Evolutionary conservation across 2,329 filamentous ascomycete species (phyloP).

Genomic region (Decorospora gaudefroyi): DNA sequence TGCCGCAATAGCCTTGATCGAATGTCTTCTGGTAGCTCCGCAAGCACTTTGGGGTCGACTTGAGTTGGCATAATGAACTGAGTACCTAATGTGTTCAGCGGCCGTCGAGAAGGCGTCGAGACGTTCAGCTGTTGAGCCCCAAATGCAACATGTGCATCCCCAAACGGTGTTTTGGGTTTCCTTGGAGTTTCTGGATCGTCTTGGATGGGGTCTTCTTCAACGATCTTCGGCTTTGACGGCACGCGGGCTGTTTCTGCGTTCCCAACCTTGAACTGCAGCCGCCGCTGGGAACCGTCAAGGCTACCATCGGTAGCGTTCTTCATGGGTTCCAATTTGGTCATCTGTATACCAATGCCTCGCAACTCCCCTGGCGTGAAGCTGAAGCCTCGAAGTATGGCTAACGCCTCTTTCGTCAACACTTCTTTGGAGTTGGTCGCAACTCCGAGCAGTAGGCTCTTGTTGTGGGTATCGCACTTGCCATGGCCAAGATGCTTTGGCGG

Average conservation of each 20-base stretch:
- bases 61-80: slow-evolving; percentile 91
- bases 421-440: slow-evolving; percentile 78
- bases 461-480: slow-evolving; percentile 92
- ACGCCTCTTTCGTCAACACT: slow-evolving; percentile 75
- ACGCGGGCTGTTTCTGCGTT: slow-evolving; percentile 41
- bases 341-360: slow-evolving; percentile 88
- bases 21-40: slow-evolving; percentile 83
- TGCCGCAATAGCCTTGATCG: slow-evolving; percentile 67
- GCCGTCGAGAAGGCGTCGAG: slow-evolving; percentile 62
- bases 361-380: slow-evolving; percentile 88
- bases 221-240: slow-evolving; percentile 21
- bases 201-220: slow-evolving; percentile 51
- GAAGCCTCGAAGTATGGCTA: slow-evolving; percentile 81
- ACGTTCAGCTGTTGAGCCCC: slow-evolving; percentile 45
- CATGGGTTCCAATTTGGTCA: slow-evolving; percentile 86
- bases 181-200: slow-evolving; percentile 52
- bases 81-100: slow-evolving; percentile 79
- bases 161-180: slow-evolving; percentile 33
- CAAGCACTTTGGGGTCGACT: slow-evolving; percentile 77
- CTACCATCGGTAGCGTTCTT: slow-evolving; percentile 60
- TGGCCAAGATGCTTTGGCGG: slow-evolving; percentile 93
- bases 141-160: slow-evolving; percentile 45
- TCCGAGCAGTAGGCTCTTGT: slow-evolving; percentile 81
- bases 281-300: slow-evolving; percentile 75
- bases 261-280: slow-evolving; percentile 70